Evolutionary conservation across 2,329 filamentous ascomycete species (phyloP).

Genomic region (Cyclaneusma minus): DNA sequence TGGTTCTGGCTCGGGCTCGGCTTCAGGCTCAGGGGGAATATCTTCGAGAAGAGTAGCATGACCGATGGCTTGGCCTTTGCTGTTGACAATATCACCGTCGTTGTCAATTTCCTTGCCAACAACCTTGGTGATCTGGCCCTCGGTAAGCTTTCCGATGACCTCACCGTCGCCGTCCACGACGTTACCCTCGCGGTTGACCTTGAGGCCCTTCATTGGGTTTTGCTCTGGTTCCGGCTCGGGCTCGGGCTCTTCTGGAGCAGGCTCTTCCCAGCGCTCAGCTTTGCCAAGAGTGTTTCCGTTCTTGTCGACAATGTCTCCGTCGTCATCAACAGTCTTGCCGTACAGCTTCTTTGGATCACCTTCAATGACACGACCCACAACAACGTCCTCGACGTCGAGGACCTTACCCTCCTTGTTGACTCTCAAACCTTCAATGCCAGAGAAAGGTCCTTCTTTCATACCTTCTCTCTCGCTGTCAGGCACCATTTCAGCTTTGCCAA

Average conservation of each 20-base stretch:
- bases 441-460: conserved; percentile 51
- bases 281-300: conserved; percentile 46
- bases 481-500: conserved; percentile 53
- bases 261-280: conserved; percentile 44
- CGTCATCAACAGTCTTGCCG: conserved; percentile 62
- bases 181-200: conserved; percentile 42
- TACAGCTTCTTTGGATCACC: conserved; percentile 59
- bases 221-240: conserved; percentile 34
- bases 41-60: conserved; percentile 52
- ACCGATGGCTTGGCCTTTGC: conserved; percentile 49
- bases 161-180: conserved; percentile 43
- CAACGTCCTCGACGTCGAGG: conserved; percentile 48
- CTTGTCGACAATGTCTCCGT: conserved; percentile 68
- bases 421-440: conserved; percentile 46
- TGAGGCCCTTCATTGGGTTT: conserved; percentile 35
- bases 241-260: too few relatives aligned
- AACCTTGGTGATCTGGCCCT: conserved; percentile 48
- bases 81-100: conserved; percentile 56
- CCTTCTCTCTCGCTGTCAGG: conserved; percentile 49
- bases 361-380: conserved; percentile 55
- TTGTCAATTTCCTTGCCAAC: conserved; percentile 55
- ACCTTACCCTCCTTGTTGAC: conserved; percentile 56
- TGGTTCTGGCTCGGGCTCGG: conserved; percentile 25
- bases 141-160: conserved; percentile 49
- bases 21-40: conserved; percentile 26